Conservation (phyloP, 192 early-diverging fungal genomes). For the Entomortierella chlamydospora region DNA sequence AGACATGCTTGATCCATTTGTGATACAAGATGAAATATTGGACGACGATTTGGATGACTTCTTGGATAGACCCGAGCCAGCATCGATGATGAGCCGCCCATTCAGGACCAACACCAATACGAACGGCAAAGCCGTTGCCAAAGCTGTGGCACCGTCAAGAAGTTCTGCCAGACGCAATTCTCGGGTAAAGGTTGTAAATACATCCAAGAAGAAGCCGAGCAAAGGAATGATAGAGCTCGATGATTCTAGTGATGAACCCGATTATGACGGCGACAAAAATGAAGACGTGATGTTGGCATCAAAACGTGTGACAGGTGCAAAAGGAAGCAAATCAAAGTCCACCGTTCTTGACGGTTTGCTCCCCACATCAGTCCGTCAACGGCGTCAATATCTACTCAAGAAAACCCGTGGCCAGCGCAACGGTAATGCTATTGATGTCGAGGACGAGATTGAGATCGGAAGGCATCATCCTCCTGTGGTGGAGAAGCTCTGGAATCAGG, state of each 20-base stretch:
- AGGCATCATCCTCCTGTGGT: conserved; percentile 6
- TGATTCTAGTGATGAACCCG: conserved; percentile 30
- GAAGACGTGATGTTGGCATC: background rate
- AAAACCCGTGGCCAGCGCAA: background rate
- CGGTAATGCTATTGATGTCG: background rate
- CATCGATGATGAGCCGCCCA: conserved; percentile 33
- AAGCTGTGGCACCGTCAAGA: background rate
- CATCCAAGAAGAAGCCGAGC: conserved; percentile 3
- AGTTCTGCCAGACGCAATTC: background rate
- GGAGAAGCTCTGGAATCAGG: conserved; percentile 43
- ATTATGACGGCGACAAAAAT: background rate
- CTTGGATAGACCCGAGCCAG: conserved; percentile 30
- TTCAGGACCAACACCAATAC: conserved; percentile 9
- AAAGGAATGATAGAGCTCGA: conserved; percentile 16
- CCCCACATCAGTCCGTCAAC: conserved; percentile 9
- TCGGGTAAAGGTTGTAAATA: background rate
- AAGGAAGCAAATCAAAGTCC: conserved; percentile 13
- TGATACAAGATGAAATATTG: background rate
- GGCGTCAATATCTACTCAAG: conserved; percentile 1
- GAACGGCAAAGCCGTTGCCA: background rate
- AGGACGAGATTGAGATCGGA: conserved; percentile 22
- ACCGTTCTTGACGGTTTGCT: conserved; percentile 13
- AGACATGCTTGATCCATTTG: background rate
- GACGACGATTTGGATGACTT: conserved; percentile 42
- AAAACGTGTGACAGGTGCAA: background rate